A percentile compares a stretch with the other conserved stretches of the same genome.
Evolutionary conservation across 2,329 filamentous ascomycete species (phyloP).

Genomic region (Fusarium tricinctum): DNA sequence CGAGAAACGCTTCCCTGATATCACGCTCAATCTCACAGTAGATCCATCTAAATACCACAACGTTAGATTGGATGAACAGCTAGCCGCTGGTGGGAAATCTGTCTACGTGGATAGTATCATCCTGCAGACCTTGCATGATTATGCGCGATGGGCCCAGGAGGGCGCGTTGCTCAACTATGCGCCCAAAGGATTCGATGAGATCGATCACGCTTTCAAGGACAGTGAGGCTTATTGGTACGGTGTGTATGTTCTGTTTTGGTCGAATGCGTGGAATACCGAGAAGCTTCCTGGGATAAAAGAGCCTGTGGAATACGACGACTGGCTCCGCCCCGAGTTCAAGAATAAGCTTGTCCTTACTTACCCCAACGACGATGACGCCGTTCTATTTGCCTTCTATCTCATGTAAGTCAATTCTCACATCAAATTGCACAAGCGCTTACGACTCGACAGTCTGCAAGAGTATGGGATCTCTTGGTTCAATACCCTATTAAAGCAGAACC

Average conservation of each 20-base stretch:
- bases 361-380: conserved; percentile 70
- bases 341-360: conserved; percentile 68
- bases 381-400: conserved; percentile 64
- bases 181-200: conserved; percentile 60
- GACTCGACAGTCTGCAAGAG: conserved; percentile 52
- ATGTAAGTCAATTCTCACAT: conserved; percentile 54
- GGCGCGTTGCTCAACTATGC: conserved; percentile 65
- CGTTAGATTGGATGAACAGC: conserved; percentile 60
- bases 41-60: conserved; percentile 70
- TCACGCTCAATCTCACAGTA: conserved; percentile 67
- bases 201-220: conserved; percentile 58
- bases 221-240: conserved; percentile 57
- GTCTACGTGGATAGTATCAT: conserved; percentile 58
- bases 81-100: conserved; percentile 52
- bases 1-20: conserved; percentile 62
- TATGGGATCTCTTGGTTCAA: conserved; percentile 64
- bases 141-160: conserved; percentile 63
- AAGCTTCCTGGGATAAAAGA: conserved; percentile 52
- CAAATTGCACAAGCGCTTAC: neutral
- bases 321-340: conserved; percentile 65
- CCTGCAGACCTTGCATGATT: conserved; percentile 67
- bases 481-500: conserved; percentile 62
- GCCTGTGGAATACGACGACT: conserved; percentile 58
- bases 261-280: conserved; percentile 50
- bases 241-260: conserved; percentile 57